These are phyloP conservation scores for Paxillus ammoniavirescens DNA, from an alignment of 768 basidiomycete species.

Conservation along the genomic window DNA sequence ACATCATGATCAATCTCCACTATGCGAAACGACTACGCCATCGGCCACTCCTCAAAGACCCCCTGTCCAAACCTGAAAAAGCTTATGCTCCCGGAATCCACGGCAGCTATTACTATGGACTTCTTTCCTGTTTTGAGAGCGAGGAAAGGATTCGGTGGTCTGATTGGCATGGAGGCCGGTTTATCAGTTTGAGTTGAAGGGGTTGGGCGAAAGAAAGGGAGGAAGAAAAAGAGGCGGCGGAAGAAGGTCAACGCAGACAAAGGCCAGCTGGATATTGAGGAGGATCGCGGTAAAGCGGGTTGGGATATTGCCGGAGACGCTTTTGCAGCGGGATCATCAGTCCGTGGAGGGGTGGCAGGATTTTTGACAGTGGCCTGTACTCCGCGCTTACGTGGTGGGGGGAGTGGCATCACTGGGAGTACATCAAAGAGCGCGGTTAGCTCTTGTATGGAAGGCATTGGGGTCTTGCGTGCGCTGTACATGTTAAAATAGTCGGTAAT, in stretches of 20 bases:
- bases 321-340: neutral
- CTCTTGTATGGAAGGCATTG: slow-evolving; percentile 80
- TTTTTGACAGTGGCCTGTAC: slow-evolving; percentile 1
- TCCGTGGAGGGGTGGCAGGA: neutral
- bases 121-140: slow-evolving; percentile 83
- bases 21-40: slow-evolving; percentile 34
- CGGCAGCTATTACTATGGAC: slow-evolving; percentile 79
- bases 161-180: slow-evolving; percentile 32
- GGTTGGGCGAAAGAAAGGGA: slow-evolving; percentile 2
- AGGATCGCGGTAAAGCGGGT: neutral
- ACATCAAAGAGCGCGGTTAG: slow-evolving; percentile 68
- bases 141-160: slow-evolving; percentile 67
- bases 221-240: slow-evolving; percentile 3
- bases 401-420: slow-evolving; percentile 62
- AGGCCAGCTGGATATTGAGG: neutral
- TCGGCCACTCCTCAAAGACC: slow-evolving; percentile 81
- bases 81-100: slow-evolving; percentile 83
- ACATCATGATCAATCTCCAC: no score
- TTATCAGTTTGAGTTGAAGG: slow-evolving; percentile 22
- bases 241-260: neutral
- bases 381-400: slow-evolving; percentile 49
- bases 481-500: slow-evolving; percentile 3
- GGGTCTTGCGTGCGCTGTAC: slow-evolving; percentile 74
- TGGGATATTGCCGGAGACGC: slow-evolving; percentile 4
- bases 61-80: slow-evolving; percentile 89